A percentile compares a stretch with the other conserved stretches of the same genome.
These are phyloP conservation scores for Gossypium turneri DNA, from an alignment of 345 rosid genomes.

Conservation along the genomic window DNA sequence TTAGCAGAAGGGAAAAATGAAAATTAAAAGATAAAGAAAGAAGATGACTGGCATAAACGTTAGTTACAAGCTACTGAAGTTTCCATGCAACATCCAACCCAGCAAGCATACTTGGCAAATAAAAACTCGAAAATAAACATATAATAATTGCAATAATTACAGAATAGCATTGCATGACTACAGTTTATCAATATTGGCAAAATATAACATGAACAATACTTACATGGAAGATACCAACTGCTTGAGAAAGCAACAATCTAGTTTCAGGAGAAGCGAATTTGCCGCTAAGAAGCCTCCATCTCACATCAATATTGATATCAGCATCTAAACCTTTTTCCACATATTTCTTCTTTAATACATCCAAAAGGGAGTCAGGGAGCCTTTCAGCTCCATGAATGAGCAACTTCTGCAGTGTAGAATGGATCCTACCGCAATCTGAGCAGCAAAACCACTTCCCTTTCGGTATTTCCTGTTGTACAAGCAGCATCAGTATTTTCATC, in stretches of 20 bases:
- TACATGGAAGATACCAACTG: constrained; percentile 93
- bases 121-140: not conserved
- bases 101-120: not conserved
- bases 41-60: not conserved
- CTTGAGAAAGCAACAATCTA: constrained; percentile 66
- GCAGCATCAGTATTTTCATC: constrained; percentile 14
- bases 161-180: not conserved
- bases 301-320: constrained; percentile 41
- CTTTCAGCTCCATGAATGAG: constrained; percentile 61
- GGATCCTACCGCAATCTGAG: constrained; percentile 61
- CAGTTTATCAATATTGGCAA: constrained; percentile 1
- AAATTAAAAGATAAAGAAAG: not conserved
- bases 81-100: not conserved
- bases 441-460: constrained; percentile 94
- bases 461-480: constrained; percentile 72
- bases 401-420: constrained; percentile 68
- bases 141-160: not conserved
- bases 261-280: constrained; percentile 57
- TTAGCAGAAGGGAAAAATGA: not conserved
- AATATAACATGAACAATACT: constrained; percentile 29
- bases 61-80: not conserved
- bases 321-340: constrained; percentile 38
- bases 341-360: constrained; percentile 45
- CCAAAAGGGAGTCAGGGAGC: constrained; percentile 63
- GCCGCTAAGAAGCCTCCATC: constrained; percentile 91